Evolutionary conservation across 176 grass and related monocot species (phyloP), one percentile per base, ranked within the genome.

Genomic region (Dendrocalamus sinicus): DNA sequence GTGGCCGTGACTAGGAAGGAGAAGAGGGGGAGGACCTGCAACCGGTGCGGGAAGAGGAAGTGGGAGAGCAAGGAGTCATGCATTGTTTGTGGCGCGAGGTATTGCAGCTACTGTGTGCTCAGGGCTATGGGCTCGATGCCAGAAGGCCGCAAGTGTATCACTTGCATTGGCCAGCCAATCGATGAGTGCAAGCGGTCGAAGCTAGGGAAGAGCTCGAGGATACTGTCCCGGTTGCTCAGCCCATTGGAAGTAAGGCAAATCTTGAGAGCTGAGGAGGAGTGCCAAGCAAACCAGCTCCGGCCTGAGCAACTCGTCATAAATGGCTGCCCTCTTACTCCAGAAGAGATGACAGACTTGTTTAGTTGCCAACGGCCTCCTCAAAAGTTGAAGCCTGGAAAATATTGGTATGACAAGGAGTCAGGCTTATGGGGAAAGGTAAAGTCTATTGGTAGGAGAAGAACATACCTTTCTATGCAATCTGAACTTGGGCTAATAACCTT

Each of bases 331-430:
- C 86, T 98, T 37, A 70, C 83, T 9, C 73, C 79, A 0, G 91
- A 98, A 16, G 93, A 95, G 91, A 95, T 98, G 96, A 35, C 65
- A 0, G 91, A 89, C 26, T 84, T 98, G 86, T 81, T 95, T 48
- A 95, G 93, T 41, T 98, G 96, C 77, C 76, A 85, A 22, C 79
- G 89, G 71, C 96, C 96, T 44, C 96, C 96, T 20, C 76, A 89
- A 63, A 98, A 95, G 32, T 86, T 98, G 68, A 98, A 94, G 75
- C 96, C 96, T 39, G 96, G 96, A n/a, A 91, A 84, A 20, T 98
- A 98, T 81, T 98, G 96, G 96, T 98, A 98, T 76, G 96, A 98
- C 79, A 98, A 98, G 75, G 96, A 98, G 82, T 95, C 96, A 1
- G 96, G 96, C 45, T 63, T 98, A 32, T 98, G 96, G 96, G 96